Evolutionary conservation across 306 rosid species (phyloP), one percentile per base, ranked within the genome.

Genomic region (Castanea crenata): DNA sequence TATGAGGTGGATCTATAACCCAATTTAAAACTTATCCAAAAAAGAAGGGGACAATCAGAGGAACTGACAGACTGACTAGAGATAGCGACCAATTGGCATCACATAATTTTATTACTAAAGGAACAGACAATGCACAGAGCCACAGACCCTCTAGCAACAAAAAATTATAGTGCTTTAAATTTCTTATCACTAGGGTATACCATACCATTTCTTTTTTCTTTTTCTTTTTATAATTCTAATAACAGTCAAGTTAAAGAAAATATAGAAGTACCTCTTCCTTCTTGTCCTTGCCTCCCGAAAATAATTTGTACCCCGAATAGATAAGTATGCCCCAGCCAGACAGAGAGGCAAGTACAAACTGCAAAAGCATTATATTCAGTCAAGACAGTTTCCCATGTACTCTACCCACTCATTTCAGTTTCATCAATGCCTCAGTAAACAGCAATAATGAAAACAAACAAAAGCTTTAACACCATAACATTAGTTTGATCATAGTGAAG

Each of bases 291-390:
- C 99, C 97, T 52, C 88, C 56, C 0, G 98, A 63, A 83, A 86
- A 85, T 71, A 86, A 78, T 86, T 93, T 93, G 91, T 84, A 96
- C n/a, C 82, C 72, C 8, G 90, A 82, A 80, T 0, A 90, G 86
- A 96, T 1, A 59, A 89, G 79, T 71, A 96, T 20, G 62, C 94
- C 99, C 99, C 98, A 93, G 55, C 98, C 99, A 25, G 93, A 0
- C 80, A 93, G 79, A 76, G 97, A 91, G 58, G 81, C 90, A 80
- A 96, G 81, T 27, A 93, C 99, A 82, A 93, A 91, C 99, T 96
- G 96, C 86, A 87, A 77, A 55, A 80, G 57, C 34, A 74, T 73
- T 52, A 41, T 6, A 80, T 71, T 71, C 25, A 70, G 64, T 84
- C 67, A 89, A 78, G 55, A 75, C 35, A 78, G 71, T 61, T 82